Evolutionary conservation across 768 basidiomycete species (phyloP), one percentile per base, ranked within the genome.

Genomic region (Mycena chlorophos): DNA sequence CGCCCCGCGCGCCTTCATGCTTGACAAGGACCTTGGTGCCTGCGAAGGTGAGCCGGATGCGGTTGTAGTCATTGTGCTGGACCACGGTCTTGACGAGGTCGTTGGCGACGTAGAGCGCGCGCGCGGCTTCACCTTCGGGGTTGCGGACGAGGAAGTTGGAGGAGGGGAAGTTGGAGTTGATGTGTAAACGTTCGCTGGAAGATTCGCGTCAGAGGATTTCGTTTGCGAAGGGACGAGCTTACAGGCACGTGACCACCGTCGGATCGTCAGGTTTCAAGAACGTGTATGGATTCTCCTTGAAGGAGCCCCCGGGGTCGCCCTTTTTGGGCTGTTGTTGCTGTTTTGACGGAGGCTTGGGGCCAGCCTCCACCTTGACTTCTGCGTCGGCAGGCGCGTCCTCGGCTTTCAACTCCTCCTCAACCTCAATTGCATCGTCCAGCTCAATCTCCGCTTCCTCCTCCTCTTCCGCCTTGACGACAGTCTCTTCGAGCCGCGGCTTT

Each of bases 21-120:
- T 92, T 90, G 5, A 85, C 83, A 70, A 98, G 89, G 13, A 94
- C 86, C 70, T 97, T 96, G 37, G 94, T 94, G 19, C 97, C 97
- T n/a, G 91, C 89, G 14, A 90, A 86, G 64, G 94, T 87, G 50
- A 99, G 83, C 1, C 97, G 86, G 52, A 98, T 79, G 25, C 87
- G 85, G 26, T 82, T 81, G 68, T 88, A 95, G 67, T 92, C 86
- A 68, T 98, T 99, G 66, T 86, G 75, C 50, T 76, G 65, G 54
- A 98, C 80, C 57, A 98, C 77, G n/a, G 77, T 71, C 70, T 90
- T 92, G 67, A 96, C 88, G 63, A 90, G 75, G 63, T 86, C 82
- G 66, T 95, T 97, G 53, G 88, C 85, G 56, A 98, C 76, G 77
- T 98, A 98, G 45, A 98, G 77, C 6, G 89, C 88, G 37, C 94